Evolutionary conservation across 768 basidiomycete species (phyloP), one percentile per base, ranked within the genome.

Genomic region (Strobilomyces confusus): DNA sequence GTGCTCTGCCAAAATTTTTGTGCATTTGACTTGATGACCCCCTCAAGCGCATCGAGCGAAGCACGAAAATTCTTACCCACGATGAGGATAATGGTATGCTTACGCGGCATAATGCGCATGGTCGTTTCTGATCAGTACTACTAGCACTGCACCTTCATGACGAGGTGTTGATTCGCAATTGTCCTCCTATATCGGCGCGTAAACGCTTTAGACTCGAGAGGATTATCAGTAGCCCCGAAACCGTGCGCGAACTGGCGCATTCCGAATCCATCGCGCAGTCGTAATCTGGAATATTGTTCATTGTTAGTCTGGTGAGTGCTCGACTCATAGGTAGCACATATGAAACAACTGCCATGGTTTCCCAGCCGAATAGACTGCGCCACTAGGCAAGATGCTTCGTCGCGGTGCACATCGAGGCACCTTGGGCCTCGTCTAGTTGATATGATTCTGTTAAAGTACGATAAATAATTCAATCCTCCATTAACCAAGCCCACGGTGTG

Each of bases 31-130:
- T 30, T 26, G 32, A 43, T 36, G 36, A 47, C 54, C 52, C 11
- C 59, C 50, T 22, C 34, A 61, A 92, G 90, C 79, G 81, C 48
- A 79, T 90, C 51, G 82, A 87, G 58, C 74, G 85, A 59, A 85
- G 81, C 60, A 92, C 86, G 66, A 92, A 91, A 69, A 87, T 80
- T 57, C 76, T 91, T 41, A 76, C 86, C 12, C 90, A 92, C 49
- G 90, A 92, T 59, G 84, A 83, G 62, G 63, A 73, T 13, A 85
- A 90, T 58, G 67, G 90, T 92, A 65, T 46, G 87, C 73, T 17
- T 23, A 38, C 26, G 33, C 48, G 20, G 17, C 12, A 30, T 32
- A 38, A 30, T 19, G 30, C 9, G n/a, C 45, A 3, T 40, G 4
- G n/a, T 50, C 26, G 42, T 48, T 32, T 33, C 55, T 56, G 54